phyloP scores from a whole-genome alignment of 176 grass and related monocot genomes.

The Canna indica region DNA sequence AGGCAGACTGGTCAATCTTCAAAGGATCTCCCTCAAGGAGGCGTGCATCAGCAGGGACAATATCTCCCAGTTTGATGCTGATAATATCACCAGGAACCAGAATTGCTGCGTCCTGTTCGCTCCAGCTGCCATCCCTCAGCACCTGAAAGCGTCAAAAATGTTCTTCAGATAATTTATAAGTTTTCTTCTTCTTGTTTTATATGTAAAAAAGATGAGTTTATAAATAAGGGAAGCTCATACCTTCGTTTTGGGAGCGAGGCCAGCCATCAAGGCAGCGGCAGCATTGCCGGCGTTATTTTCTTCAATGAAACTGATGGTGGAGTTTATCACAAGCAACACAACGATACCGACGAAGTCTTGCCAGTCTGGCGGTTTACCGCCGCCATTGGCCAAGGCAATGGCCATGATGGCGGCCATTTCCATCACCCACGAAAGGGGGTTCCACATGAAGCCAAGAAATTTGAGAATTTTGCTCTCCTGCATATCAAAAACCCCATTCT shows the following conservation, averaged over 20 bases:
- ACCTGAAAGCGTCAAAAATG: slow-evolving; percentile 26
- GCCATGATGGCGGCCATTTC: slow-evolving; percentile 83
- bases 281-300: slow-evolving; percentile 84
- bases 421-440: slow-evolving; percentile 97
- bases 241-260: slow-evolving; percentile 76
- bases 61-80: slow-evolving; percentile 85
- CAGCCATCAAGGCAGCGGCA: slow-evolving; percentile 82
- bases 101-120: slow-evolving; percentile 52
- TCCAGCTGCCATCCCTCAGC: slow-evolving; percentile 62
- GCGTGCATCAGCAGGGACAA: slow-evolving; percentile 66
- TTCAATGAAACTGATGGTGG: slow-evolving; percentile 73
- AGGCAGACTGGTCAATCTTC: slow-evolving; percentile 88
- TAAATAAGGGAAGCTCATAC: background rate
- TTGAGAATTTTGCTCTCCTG: slow-evolving; percentile 86
- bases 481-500: background rate
- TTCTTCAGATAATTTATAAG: background rate
- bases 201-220: background rate
- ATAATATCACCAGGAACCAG: slow-evolving; percentile 86
- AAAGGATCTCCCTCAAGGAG: slow-evolving; percentile 74
- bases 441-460: slow-evolving; percentile 98
- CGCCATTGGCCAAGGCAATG: slow-evolving; percentile 67
- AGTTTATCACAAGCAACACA: slow-evolving; percentile 57
- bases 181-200: no score
- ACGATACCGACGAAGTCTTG: slow-evolving; percentile 94
- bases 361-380: slow-evolving; percentile 71